phyloP scores from a whole-genome alignment of 164 flowering plant genomes.

The Magnolia changhungtana region DNA sequence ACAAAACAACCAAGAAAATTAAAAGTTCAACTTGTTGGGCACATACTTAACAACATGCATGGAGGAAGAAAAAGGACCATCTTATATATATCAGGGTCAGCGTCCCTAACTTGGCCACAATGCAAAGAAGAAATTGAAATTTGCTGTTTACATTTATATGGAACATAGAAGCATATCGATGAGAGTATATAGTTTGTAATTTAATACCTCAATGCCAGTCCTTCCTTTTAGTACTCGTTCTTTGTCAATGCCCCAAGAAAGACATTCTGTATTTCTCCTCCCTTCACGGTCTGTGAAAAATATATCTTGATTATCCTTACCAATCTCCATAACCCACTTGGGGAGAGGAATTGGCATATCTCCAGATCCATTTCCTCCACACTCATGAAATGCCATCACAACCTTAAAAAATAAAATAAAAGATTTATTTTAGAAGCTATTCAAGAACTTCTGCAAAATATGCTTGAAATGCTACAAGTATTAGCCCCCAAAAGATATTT shows the following conservation, averaged over 20 bases:
- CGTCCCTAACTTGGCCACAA: not conserved
- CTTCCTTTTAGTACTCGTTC: slow-evolving; percentile 88
- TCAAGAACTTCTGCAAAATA: slow-evolving; percentile 2
- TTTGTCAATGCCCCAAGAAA: slow-evolving; percentile 91
- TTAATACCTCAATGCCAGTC: slow-evolving; percentile 82
- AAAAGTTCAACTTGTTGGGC: too few species aligned
- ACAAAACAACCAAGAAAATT: too few species aligned
- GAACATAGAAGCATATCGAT: not conserved
- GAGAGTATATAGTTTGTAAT: not conserved
- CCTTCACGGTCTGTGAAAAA: slow-evolving; percentile 81
- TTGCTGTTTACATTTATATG: not conserved
- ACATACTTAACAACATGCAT: too few species aligned
- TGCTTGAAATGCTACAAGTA: not conserved
- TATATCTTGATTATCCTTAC: slow-evolving; percentile 71
- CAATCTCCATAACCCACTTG: slow-evolving; percentile 87
- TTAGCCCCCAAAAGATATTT: not conserved
- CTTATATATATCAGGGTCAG: not conserved
- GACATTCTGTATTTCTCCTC: slow-evolving; percentile 91
- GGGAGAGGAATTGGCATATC: slow-evolving; percentile 86
- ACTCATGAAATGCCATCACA: slow-evolving; percentile 85
- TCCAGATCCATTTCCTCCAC: slow-evolving; percentile 90
- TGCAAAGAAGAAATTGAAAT: not conserved
- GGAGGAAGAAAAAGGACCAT: not conserved
- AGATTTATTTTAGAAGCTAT: not conserved
- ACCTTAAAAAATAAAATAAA: slow-evolving; percentile 32